Percentiles rank a stretch among this genome's conserved stretches.
phyloP scores from a whole-genome alignment of 768 basidiomycete genomes.

The Lyophyllum semitale region DNA sequence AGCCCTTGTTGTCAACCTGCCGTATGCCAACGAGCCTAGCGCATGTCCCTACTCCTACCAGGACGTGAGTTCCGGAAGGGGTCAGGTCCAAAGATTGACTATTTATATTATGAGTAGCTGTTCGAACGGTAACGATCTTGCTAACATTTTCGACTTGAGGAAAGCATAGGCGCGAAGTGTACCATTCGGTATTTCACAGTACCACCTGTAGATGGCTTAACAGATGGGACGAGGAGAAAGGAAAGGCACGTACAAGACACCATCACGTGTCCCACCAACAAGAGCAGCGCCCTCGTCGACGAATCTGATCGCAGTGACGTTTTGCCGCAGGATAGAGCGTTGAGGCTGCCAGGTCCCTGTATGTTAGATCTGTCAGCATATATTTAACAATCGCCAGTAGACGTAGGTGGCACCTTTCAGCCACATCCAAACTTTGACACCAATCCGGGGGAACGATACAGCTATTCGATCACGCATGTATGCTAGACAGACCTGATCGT shows the following conservation, averaged over 20 bases:
- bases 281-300: constrained; percentile 63
- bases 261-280: constrained; percentile 70
- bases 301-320: constrained; percentile 65
- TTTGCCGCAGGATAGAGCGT: constrained; percentile 62
- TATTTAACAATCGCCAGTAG: neutral
- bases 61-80: constrained; percentile 46
- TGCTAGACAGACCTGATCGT: constrained; percentile 52
- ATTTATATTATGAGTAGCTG: neutral
- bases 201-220: constrained; percentile 48
- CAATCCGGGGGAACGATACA: constrained; percentile 57
- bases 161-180: constrained; percentile 62
- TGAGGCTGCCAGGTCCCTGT: constrained; percentile 66
- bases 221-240: neutral
- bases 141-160: constrained; percentile 60
- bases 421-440: constrained; percentile 69
- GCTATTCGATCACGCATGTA: constrained; percentile 61
- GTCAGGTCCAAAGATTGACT: constrained; percentile 60
- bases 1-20: constrained; percentile 49
- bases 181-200: constrained; percentile 68
- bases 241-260: constrained; percentile 52
- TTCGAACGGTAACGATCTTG: constrained; percentile 1
- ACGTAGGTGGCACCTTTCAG: constrained; percentile 43
- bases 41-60: constrained; percentile 54
- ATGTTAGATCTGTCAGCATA: constrained; percentile 4
- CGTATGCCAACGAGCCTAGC: constrained; percentile 54